These are phyloP conservation scores for Halenospora varia DNA, from an alignment of 495 filamentous ascomycete genomes.

Conservation along the genomic window DNA sequence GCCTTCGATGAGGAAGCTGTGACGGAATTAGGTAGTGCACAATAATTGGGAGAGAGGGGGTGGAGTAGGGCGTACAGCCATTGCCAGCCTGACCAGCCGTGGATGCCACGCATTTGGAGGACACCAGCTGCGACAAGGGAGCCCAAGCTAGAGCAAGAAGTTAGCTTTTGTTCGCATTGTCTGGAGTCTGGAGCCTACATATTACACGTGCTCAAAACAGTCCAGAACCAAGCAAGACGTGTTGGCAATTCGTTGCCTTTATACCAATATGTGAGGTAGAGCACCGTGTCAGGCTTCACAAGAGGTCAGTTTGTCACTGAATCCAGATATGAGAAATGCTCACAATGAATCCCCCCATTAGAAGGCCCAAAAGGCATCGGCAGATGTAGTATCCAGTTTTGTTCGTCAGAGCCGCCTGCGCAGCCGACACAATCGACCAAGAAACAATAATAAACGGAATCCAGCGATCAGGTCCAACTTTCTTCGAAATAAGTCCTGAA, in stretches of 20 bases:
- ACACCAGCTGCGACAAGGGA: slow-evolving; percentile 71
- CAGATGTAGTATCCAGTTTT: slow-evolving; percentile 55
- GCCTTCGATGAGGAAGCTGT: slow-evolving; percentile 55
- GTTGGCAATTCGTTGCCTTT: slow-evolving; percentile 64
- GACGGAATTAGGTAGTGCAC: too few species aligned
- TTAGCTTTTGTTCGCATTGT: too few species aligned
- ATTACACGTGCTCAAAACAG: too few species aligned
- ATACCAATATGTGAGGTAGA: slow-evolving; percentile 78
- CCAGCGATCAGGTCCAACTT: slow-evolving; percentile 77
- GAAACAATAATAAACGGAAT: slow-evolving; percentile 78
- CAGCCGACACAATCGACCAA: slow-evolving; percentile 69
- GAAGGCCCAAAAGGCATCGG: slow-evolving; percentile 60
- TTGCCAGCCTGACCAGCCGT: slow-evolving; percentile 63
- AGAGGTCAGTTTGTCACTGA: too few species aligned
- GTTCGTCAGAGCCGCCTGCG: slow-evolving; percentile 58
- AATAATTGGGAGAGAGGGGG: too few species aligned
- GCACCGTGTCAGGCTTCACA: slow-evolving; percentile 40
- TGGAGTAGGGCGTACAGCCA: too few species aligned
- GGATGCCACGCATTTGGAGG: slow-evolving; percentile 57
- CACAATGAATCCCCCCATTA: slow-evolving; percentile 69
- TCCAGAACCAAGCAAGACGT: slow-evolving; percentile 68
- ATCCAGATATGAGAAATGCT: too few species aligned
- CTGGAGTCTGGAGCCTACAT: too few species aligned
- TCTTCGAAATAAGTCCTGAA: slow-evolving; percentile 69
- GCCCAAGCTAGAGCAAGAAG: slow-evolving; percentile 58